A percentile compares a stretch with the other conserved stretches of the same genome.
Conservation (phyloP, 163 green algal species). For the Volvox carteri region DNA sequence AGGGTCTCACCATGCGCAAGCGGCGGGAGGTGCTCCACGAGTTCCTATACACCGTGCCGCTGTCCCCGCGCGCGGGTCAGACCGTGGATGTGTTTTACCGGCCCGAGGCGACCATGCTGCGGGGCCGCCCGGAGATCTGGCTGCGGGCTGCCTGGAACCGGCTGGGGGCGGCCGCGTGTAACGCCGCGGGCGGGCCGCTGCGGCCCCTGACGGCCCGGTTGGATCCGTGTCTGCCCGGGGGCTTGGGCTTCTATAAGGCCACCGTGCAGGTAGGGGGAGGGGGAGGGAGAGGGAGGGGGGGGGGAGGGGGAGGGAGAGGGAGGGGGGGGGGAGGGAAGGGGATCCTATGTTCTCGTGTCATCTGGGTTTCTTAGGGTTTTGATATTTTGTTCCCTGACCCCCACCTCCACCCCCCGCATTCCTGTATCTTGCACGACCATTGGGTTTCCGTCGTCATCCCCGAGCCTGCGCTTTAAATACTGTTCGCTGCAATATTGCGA, state of each 20-base stretch:
- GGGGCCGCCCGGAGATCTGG: constrained; percentile 75
- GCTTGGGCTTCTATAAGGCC: constrained; percentile 71
- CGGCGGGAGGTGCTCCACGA: constrained; percentile 81
- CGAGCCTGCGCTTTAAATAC: too few relatives aligned
- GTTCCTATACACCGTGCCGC: constrained; percentile 92
- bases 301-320: background rate
- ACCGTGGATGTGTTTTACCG: constrained; percentile 86
- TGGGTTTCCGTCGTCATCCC: too few relatives aligned
- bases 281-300: background rate
- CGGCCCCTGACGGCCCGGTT: constrained; percentile 6
- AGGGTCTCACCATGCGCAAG: constrained; percentile 62
- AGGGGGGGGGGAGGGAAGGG: background rate
- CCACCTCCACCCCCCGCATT: too few relatives aligned
- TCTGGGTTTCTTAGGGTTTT: too few relatives aligned
- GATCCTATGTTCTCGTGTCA: too few relatives aligned
- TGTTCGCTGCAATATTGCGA: too few relatives aligned
- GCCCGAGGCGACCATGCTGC: constrained; percentile 75
- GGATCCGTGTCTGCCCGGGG: constrained; percentile 44
- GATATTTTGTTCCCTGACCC: too few relatives aligned
- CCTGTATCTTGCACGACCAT: too few relatives aligned
- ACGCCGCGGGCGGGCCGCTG: background rate
- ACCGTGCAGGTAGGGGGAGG: constrained; percentile 51
- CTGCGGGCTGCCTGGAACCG: constrained; percentile 86
- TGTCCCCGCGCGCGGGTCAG: constrained; percentile 71
- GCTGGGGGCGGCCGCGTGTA: background rate